Conservation (phyloP, 2,329 filamentous ascomycete species). For the Talaromyces sp. region DNA sequence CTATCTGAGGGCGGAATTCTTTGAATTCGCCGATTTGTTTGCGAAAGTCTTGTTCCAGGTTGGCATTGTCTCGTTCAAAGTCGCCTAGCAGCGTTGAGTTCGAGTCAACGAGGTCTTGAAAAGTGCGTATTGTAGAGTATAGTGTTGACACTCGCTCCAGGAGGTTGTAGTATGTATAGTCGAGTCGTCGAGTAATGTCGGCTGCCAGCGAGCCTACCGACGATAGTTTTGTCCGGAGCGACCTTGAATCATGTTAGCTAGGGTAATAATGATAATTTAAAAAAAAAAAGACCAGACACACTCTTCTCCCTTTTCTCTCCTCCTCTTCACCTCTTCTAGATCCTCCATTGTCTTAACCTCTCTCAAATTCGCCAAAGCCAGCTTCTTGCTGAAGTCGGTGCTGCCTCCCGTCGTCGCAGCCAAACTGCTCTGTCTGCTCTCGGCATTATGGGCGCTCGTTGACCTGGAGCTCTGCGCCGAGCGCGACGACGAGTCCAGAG, state of each 20-base stretch:
- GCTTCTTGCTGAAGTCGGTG: constrained; percentile 21
- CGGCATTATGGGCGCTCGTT: constrained; percentile 17
- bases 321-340: constrained; percentile 43
- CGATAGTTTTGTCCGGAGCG: constrained; percentile 30
- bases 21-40: constrained; percentile 34
- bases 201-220: constrained; percentile 35
- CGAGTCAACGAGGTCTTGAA: constrained; percentile 37
- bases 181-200: constrained; percentile 42
- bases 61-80: constrained; percentile 33
- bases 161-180: constrained; percentile 46
- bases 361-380: constrained; percentile 23
- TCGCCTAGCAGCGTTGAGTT: constrained; percentile 31
- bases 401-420: constrained; percentile 10
- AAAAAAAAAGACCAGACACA: constrained; percentile 50
- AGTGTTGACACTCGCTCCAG: constrained; percentile 41
- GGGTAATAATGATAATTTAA: not conserved
- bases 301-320: constrained; percentile 73
- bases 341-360: constrained; percentile 31
- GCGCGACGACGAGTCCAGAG: constrained; percentile 25
- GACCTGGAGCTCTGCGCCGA: constrained; percentile 32
- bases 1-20: constrained; percentile 34
- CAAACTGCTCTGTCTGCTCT: constrained; percentile 26
- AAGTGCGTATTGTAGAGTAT: constrained; percentile 35
- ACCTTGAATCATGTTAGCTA: constrained; percentile 15
- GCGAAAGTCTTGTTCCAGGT: constrained; percentile 32